These are phyloP conservation scores for Grammothele lineata DNA, from an alignment of 768 basidiomycete genomes.

Conservation along the genomic window DNA sequence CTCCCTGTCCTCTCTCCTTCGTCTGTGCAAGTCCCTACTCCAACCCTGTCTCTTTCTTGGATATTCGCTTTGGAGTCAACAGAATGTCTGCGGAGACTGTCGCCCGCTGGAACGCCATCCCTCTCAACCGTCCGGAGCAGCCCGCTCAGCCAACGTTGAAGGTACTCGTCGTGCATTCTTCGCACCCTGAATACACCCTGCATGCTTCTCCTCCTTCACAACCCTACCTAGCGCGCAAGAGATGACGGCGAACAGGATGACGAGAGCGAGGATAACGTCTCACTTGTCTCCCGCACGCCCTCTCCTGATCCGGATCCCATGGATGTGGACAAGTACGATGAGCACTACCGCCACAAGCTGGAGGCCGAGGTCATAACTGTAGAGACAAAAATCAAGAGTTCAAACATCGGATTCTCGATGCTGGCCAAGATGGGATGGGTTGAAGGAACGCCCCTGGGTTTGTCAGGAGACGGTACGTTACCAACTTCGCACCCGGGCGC, in stretches of 20 bases:
- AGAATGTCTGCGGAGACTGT: conserved; percentile 62
- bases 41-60: background rate
- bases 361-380: conserved; percentile 70
- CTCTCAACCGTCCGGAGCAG: conserved; percentile 36
- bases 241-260: conserved; percentile 33
- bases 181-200: conserved; percentile 37
- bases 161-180: conserved; percentile 62
- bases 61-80: background rate
- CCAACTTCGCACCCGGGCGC: background rate
- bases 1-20: background rate
- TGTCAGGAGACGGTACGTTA: conserved; percentile 66
- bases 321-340: conserved; percentile 65
- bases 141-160: conserved; percentile 37
- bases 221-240: conserved; percentile 60
- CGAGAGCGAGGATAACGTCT: conserved; percentile 65
- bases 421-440: conserved; percentile 81
- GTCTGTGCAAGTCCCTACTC: no score
- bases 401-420: conserved; percentile 79
- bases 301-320: conserved; percentile 48
- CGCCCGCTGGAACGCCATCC: conserved; percentile 72
- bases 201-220: conserved; percentile 50
- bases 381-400: conserved; percentile 73
- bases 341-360: conserved; percentile 44
- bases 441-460: conserved; percentile 72
- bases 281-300: conserved; percentile 70